Base-by-base conservation (phyloP, 257 asterid genomes). In the Capsicum baccatum region DNA sequence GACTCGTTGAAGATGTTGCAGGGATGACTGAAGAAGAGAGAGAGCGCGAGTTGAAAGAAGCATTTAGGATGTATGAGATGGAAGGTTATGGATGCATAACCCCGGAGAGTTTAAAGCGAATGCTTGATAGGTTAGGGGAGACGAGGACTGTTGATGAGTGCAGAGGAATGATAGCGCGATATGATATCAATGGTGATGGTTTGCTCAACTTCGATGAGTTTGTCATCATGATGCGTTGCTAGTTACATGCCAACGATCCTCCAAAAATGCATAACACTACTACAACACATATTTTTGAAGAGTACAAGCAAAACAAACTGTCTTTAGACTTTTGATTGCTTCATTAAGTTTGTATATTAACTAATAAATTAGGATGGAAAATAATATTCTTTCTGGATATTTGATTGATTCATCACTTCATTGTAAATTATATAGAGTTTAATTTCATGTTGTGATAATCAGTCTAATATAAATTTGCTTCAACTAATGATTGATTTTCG, bases 171-270 rank as follows among this genome's bases (percentile, higher is more conserved):
- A 92, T 94, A 0, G 87, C 90, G 54, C 63, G 39, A 4, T 94
- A 92, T 79, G 98, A 94, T 88, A 83, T 94, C 33, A 89, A 94
- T 9, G 93, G 91, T 1, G 98, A 92, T 81, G 98, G 96, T 0
- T 91, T 91, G 59, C 89, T 94, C 0, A 83, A 85, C 67, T 93
- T 92, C 85, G 89, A 93, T 3, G 98, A 94, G 89, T 94, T 94
- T 84, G 70, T 85, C 86, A 42, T 89, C 71, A 94, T 94, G 97
- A 94, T 93, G 98, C 50, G 85, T 60, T 44, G 48, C 44, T 80
- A 73, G 59, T 73, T 73, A 19, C 37, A 73, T 21, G 0, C 26
- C 26, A n/a, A n/a, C n/a, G n/a, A n/a, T n/a, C 8, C 8, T 6
- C 8, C 3, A 48, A 54, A 6, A 6, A 54, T 54, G 12, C 58